Base-by-base conservation (phyloP, 805 yeast species). In the Kodamaea sagamina region DNA sequence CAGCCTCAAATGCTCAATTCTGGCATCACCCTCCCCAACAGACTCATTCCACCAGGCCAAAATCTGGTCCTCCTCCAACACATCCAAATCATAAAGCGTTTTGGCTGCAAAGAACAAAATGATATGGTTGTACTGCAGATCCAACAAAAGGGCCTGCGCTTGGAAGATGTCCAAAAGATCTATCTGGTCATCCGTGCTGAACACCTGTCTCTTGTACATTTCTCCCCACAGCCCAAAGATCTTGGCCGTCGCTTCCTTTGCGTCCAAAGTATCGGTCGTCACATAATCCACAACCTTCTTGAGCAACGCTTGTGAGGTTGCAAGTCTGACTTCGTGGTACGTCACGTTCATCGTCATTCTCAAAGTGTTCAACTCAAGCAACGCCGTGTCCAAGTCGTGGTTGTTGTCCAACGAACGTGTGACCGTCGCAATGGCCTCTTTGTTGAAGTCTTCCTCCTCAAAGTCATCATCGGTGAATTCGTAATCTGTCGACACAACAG, bases 301-400 rank as follows among this genome's bases (percentile, higher is more conserved):
- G 34, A 89, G 55, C 56, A 93, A 70, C 0, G 97, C 93, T 28
- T 74, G 72, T 26, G 81, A 71, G 0, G 96, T 88, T 4, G 96
- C 95, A 22, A 71, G 65, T 59, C 97, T 79, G 10, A 93, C 97
- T 58, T 90, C 96, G 56, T 88, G 95, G 63, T 93, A 92, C 0
- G 93, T 78, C 12, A 89, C 99, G 61, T 93, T 89, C 93, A 90
- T 86, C 56, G 97, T 88, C 99, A 93, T 92, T 67, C 98, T 78
- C 58, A 93, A 74, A 0, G 99, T 93, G 61, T 92, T 92, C 55
- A 93, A 77, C 67, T 93, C 99, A 47, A 93, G 70, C 50, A 89
- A 68, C 0, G 99, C 97, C 10, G 96, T 90, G 60, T 92, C 97
- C 47, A 89, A 74, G 56, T 87, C 95, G 64, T 93, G 99, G 62